Base-by-base conservation (phyloP, 2,329 filamentous ascomycete genomes). In the Dichotomopilus funicola region DNA sequence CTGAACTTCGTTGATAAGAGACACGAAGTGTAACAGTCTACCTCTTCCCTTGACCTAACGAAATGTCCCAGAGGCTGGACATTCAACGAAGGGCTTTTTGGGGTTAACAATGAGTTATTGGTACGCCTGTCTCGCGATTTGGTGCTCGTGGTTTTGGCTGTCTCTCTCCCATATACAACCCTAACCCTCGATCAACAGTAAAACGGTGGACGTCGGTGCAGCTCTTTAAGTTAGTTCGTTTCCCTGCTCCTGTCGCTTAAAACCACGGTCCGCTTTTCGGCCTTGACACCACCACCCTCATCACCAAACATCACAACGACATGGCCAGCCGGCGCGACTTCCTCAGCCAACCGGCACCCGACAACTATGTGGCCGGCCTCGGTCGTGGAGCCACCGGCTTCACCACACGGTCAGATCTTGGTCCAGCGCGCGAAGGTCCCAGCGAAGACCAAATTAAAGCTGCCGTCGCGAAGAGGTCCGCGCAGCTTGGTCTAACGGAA, bases 371-470 rank as follows among this genome's bases (percentile, higher is more conserved):
- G 61, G 94, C 94, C 61, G 94, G 94, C 81, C 85, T 99, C 61
- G 94, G 94, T 73, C 88, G 95, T 79, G 94, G 94, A 74, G 95
- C 95, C 27, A 99, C 94, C 6, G 94, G 95, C 58, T 99, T 99
- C 75, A 97, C 94, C 12, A 99, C 94, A 42, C 85, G 95, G 66
- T 97, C 92, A 55, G 94, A 99, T 80, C 79, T 99, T 56, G 94
- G 95, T 56, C 94, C 95, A 50, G 92, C 92, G 57, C 83, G 92
- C 66, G 92, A 96, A 75, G 94, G 94, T 12, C 94, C 94, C 49
- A 96, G 89, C 59, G 92, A 96, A 66, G 94, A 99, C 70, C 92
- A 97, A 74, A 96, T 99, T 74, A 96, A 97, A 72, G 94, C 96
- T 71, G 91, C 90, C 59, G 87, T 99, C 64, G 91, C 91, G 49